A percentile compares a stretch with the other conserved stretches of the same genome.
phyloP scores from a whole-genome alignment of 352 stramenopile genomes.

The Phytophthora syringae region DNA sequence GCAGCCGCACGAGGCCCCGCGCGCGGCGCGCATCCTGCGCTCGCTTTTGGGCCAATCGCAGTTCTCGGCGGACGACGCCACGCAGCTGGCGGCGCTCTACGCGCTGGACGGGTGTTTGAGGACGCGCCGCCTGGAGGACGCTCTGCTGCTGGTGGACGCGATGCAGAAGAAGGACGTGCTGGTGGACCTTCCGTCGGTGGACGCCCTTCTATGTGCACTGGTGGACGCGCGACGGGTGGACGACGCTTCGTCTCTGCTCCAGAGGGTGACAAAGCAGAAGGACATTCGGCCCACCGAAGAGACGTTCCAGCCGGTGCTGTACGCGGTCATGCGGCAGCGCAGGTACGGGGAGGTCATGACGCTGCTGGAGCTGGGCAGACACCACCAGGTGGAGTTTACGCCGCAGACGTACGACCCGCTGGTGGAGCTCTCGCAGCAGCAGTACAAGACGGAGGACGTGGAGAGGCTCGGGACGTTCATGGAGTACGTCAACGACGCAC shows the following conservation, averaged over 20 bases:
- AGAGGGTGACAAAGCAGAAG: conserved; percentile 40
- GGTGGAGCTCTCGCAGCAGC: conserved; percentile 57
- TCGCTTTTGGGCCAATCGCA: conserved; percentile 21
- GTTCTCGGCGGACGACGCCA: conserved; percentile 67
- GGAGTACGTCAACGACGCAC: conserved; percentile 60
- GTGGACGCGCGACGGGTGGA: conserved; percentile 48
- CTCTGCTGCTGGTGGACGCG: conserved; percentile 57
- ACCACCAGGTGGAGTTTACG: conserved; percentile 59
- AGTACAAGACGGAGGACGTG: conserved; percentile 42
- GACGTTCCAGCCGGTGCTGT: conserved; percentile 56
- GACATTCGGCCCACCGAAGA: conserved; percentile 61
- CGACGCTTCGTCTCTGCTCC: conserved; percentile 52
- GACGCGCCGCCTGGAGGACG: conserved; percentile 52
- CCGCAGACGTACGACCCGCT: conserved; percentile 71
- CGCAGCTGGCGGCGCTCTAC: conserved; percentile 72
- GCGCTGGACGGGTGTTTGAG: conserved; percentile 67
- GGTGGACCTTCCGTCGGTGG: conserved; percentile 67
- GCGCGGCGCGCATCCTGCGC: conserved; percentile 46
- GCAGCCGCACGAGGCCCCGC: conserved; percentile 28
- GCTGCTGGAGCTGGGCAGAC: conserved; percentile 60
- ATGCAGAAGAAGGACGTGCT: conserved; percentile 49
- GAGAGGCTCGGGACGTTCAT: conserved; percentile 64
- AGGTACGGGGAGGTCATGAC: conserved; percentile 55
- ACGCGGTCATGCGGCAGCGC: conserved; percentile 53
- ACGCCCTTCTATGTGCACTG: conserved; percentile 50